Base-by-base conservation (phyloP, 768 basidiomycete genomes). In the Xerocomus brunneocitrinus region DNA sequence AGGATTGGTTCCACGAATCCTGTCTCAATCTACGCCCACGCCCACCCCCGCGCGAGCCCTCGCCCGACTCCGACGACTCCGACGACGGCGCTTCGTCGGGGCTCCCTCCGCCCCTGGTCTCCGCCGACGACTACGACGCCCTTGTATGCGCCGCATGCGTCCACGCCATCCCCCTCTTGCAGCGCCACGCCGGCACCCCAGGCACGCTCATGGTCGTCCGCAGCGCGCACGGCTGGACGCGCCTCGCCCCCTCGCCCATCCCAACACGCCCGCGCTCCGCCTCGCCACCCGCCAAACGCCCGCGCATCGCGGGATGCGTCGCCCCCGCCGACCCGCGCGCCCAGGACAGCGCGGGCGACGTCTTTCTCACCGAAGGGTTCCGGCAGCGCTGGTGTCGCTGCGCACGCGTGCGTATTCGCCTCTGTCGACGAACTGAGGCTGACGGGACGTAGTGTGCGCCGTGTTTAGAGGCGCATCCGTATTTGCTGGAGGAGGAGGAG, bases 1-100 rank as follows among this genome's bases (percentile, higher is more conserved):
- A 91, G 89, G 90, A 93, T 63, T 93, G 91, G 91, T 93, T 84
- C 68, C 91, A 93, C 60, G 91, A 93, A 72, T 91, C 89, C 10
- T 93, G 91, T 62, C 82, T 91, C 59, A 86, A 89, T 68, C 76
- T 93, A 40, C 80, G 89, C 55, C 80, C 85, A 65, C 78, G 79
- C 22, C 87, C 86, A 8, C 58, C 70, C 6, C 77, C 77, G 8
- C 75, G 80, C 52, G 76, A 71, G 45, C 56, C 76, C 4, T 65
- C 71, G 0, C 72, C 74, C 8, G 54, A 62, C 35, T 34, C 32
- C 13, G 32, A 34, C 32, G 32, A 39, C 38, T 5, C 38, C n/a
- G n/a, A 89, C 14, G 81, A 83, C 47, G 74, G 76, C 14, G 86
- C 85, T 7, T 84, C 81, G 14, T 80, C 80, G 28, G 81, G 74